Evolutionary conservation across 495 filamentous ascomycete species (phyloP).

Genomic region (Bombardia bombarda): DNA sequence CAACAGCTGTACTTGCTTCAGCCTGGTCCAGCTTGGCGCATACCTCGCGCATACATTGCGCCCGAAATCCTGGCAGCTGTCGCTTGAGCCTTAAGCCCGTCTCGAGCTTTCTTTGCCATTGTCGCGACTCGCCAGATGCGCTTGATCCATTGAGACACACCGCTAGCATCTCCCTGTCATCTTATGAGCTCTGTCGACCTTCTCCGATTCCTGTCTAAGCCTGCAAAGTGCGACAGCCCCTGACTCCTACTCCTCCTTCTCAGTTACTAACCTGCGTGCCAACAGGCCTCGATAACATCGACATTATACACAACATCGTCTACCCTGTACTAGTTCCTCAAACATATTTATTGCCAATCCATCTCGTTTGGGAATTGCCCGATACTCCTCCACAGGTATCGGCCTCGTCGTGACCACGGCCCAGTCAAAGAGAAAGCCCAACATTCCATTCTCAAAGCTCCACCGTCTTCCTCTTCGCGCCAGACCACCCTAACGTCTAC

Average conservation of each 20-base stretch:
- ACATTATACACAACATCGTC: slow-evolving; percentile 9
- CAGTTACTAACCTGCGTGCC: slow-evolving; percentile 11
- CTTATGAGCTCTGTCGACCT: slow-evolving; percentile 89
- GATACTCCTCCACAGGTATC: slow-evolving; percentile 81
- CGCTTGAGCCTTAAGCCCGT: no score
- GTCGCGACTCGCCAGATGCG: no score
- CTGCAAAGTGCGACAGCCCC: slow-evolving; percentile 68
- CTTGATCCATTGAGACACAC: background rate
- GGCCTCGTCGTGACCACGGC: slow-evolving; percentile 71
- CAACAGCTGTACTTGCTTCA: no score
- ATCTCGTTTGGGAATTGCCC: no score
- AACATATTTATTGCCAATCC: no score
- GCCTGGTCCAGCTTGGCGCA: no score
- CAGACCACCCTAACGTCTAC: slow-evolving; percentile 78
- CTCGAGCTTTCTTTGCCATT: no score
- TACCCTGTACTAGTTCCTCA: no score
- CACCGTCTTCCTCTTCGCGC: slow-evolving; percentile 75
- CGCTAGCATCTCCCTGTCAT: background rate
- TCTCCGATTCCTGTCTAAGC: slow-evolving; percentile 90
- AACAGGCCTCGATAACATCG: slow-evolving; percentile 84
- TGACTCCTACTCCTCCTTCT: background rate
- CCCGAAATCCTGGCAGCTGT: no score
- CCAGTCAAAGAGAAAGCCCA: slow-evolving; percentile 50
- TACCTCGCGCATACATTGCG: no score
- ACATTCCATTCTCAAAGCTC: slow-evolving; percentile 78